These are phyloP conservation scores for Cyathus striatus DNA, from an alignment of 768 basidiomycete genomes.

Conservation along the genomic window DNA sequence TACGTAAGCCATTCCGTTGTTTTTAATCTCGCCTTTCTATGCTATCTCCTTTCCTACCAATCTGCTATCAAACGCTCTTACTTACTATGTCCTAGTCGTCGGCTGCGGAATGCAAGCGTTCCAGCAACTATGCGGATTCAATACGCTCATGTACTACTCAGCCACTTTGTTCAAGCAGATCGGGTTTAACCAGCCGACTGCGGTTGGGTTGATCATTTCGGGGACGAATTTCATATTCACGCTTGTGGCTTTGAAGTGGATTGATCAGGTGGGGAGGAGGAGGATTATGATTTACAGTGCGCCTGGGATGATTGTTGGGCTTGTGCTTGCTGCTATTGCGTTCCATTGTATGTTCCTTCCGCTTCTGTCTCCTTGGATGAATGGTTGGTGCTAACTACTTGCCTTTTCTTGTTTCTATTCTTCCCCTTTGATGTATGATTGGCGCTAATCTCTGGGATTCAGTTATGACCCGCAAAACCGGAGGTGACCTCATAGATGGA, in stretches of 20 bases:
- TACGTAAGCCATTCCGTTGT: too few species aligned
- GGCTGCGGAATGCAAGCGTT: slow-evolving; percentile 79
- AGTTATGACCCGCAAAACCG: slow-evolving; percentile 57
- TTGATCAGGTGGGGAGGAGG: slow-evolving; percentile 67
- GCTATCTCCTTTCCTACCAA: background rate
- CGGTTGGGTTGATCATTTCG: slow-evolving; percentile 73
- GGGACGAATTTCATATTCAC: slow-evolving; percentile 80
- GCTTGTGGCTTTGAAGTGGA: slow-evolving; percentile 67
- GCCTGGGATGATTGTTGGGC: slow-evolving; percentile 68
- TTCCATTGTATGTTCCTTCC: slow-evolving; percentile 51
- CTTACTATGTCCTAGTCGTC: slow-evolving; percentile 39
- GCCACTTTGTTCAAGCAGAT: slow-evolving; percentile 77
- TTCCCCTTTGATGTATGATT: background rate
- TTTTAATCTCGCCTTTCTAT: slow-evolving; percentile 13
- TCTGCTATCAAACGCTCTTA: slow-evolving; percentile 13
- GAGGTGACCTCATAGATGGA: slow-evolving; percentile 54
- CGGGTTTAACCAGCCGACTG: slow-evolving; percentile 79
- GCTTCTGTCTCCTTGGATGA: background rate
- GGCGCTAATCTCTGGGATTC: background rate
- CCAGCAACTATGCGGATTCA: slow-evolving; percentile 84
- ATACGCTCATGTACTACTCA: slow-evolving; percentile 73
- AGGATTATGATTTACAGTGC: slow-evolving; percentile 66
- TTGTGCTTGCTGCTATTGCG: slow-evolving; percentile 57
- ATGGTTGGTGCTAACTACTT: too few species aligned
- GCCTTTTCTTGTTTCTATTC: too few species aligned